Conservation (phyloP, 148 eudicot species). For the Cornus suecica region DNA sequence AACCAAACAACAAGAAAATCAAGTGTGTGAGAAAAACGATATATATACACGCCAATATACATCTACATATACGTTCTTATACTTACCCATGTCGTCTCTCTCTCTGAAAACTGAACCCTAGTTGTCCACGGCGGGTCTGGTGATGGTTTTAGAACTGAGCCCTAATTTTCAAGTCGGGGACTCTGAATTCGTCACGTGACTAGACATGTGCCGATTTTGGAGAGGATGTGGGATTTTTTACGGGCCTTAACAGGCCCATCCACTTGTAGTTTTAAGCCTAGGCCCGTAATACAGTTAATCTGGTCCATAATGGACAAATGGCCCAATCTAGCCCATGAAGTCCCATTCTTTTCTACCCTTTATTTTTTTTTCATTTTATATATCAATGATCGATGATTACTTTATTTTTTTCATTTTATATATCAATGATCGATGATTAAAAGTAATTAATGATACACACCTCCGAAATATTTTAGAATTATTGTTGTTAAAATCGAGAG, state of each 20-base stretch:
- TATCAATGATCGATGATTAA: too few species aligned
- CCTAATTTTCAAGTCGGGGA: conserved; percentile 8
- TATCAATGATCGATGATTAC: too few species aligned
- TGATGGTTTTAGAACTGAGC: neutral
- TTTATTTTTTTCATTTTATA: too few species aligned
- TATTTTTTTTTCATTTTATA: too few species aligned
- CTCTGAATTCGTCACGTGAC: neutral
- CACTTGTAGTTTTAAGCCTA: too few species aligned
- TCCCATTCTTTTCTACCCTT: too few species aligned
- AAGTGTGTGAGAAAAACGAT: neutral
- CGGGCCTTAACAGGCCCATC: neutral
- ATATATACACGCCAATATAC: neutral
- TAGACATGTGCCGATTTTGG: neutral
- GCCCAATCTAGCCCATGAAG: neutral
- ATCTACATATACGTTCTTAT: neutral
- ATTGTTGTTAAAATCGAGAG: too few species aligned
- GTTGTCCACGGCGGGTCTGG: conserved; percentile 1
- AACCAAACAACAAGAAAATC: neutral
- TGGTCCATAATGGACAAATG: neutral
- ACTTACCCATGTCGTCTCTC: conserved; percentile 15
- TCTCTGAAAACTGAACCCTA: neutral
- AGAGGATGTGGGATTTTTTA: neutral
- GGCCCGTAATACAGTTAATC: neutral
- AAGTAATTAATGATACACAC: too few species aligned
- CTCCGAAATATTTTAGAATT: too few species aligned